Base-by-base conservation (phyloP, 2,329 filamentous ascomycete genomes). In the Hyphodiscus sp. region DNA sequence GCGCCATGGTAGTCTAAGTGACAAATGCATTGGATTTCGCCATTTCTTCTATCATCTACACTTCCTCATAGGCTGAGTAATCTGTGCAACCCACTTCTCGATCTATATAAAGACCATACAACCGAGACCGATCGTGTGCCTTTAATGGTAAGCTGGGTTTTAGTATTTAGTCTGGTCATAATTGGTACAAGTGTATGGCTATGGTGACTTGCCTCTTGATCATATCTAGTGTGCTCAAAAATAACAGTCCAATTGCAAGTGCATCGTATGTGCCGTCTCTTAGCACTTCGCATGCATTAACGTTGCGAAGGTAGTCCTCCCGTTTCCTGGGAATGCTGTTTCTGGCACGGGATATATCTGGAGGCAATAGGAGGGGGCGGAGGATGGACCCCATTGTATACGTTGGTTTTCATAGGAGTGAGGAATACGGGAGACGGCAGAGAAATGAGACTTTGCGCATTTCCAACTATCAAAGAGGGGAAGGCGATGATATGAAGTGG, bases 141-240 rank as follows among this genome's bases (percentile, higher is more conserved):
- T 69, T 66, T 30, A 78, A 61, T 1, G 71, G 67, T 29, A 67
- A 60, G 0, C 70, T 15, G n/a, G n/a, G n/a, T 71, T 68, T 50
- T 69, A 68, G 50, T 78, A 57, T 48, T 75, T 62, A 42, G 10
- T 30, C 15, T 44, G 5, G 18, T 44, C n/a, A 52, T 20, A 13
- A 38, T 13, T 33, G 7, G n/a, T 33, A 15, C 15, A 15, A n/a
- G 13, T 26, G 8, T 18, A 20, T 19, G 11, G 8, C 7, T 7
- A 38, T 23, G 20, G 11, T 8, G 13, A 23, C 20, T 43, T 56
- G 59, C 58, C 61, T 62, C 43, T 74, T 64, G 2, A 76, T 68
- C 50, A 79, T 58, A 58, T 79, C 76, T 0, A 75, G 76, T 51
- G 76, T 77, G 46, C 73, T 75, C 6, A 74, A 71, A 51, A 77